These are phyloP conservation scores for Teratosphaeria pseudoeucalypti DNA, from an alignment of 2,329 filamentous ascomycete genomes.

Conservation along the genomic window DNA sequence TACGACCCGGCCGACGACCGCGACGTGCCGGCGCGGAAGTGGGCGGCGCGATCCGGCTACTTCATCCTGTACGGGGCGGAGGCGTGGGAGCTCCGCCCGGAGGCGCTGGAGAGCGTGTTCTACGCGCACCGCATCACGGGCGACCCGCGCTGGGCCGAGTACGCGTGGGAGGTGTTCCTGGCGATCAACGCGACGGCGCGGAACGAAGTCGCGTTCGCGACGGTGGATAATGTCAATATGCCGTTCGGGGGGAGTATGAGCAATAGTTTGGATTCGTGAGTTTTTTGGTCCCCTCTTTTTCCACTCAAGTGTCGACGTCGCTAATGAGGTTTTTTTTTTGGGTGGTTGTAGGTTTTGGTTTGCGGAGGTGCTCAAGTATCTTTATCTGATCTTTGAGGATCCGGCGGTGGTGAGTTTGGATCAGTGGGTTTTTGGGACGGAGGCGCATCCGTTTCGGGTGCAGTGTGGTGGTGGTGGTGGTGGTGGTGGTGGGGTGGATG, in stretches of 20 bases:
- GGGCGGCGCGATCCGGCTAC: slow-evolving; percentile 8
- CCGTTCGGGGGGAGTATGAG: slow-evolving; percentile 5
- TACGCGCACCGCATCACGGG: slow-evolving; percentile 8
- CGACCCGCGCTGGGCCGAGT: slow-evolving; percentile 25
- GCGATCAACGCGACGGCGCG: slow-evolving; percentile 7
- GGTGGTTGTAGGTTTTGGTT: slow-evolving; percentile 17
- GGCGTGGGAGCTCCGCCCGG: slow-evolving; percentile 8
- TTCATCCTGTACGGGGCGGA: slow-evolving; percentile 8
- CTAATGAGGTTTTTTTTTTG: not conserved
- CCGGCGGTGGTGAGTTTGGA: slow-evolving; percentile 30
- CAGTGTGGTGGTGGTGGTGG: slow-evolving; percentile 5
- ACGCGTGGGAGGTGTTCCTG: slow-evolving; percentile 5
- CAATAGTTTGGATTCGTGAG: slow-evolving; percentile 5
- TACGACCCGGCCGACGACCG: slow-evolving; percentile 9
- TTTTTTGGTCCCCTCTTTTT: too few relatives aligned
- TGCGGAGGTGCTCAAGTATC: slow-evolving; percentile 17
- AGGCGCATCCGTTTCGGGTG: slow-evolving; percentile 33
- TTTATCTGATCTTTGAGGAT: slow-evolving; percentile 32
- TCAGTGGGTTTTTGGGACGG: slow-evolving; percentile 38
- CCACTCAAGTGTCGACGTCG: too few relatives aligned
- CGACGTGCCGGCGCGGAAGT: slow-evolving; percentile 9
- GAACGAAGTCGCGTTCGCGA: slow-evolving; percentile 5
- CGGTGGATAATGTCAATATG: slow-evolving; percentile 6
- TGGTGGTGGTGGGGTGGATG: slow-evolving; percentile 3
- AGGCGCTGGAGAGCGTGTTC: slow-evolving; percentile 6